Base-by-base conservation (phyloP, 441 rosid species). In the Arabidopsis lyrata region DNA sequence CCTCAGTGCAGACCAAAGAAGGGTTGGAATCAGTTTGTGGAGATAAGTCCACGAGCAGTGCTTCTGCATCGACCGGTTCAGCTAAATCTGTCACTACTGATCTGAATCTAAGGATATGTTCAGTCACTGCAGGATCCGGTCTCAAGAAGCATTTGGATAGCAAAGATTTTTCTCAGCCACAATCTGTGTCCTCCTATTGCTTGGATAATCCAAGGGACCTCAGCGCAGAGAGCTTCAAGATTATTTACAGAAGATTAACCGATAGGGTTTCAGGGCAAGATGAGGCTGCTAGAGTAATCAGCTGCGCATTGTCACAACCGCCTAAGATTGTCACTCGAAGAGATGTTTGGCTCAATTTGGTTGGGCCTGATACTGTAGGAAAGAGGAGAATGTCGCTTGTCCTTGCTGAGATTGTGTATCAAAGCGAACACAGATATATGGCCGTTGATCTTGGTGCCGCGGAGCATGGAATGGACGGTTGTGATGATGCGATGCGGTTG, bases 1-100 rank as follows among this genome's bases (percentile, higher is more conserved):
- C 75, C 83, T 81, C 90, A 83, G 88, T 85, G 90, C 98, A 92
- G 96, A 78, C 78, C 77, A 86, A 76, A 78, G 89, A 84, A 77
- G 83, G 70, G 66, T 79, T 70, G 32, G 85, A 76, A 52, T 74
- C 80, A 32, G 67, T 53, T 76, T 49, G 63, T 49, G 86, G 78
- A 63, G 61, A 53, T 60, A 73, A 72, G 62, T 84, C 82, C 22
- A 73, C 80, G 47, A 58, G 67, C 71, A 77, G 86, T 56, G 84
- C 79, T 68, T 90, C 89, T 63, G 83, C 80, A 63, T 88, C 90
- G 9, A 82, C 84, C 20, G 44, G 70, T 22, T 90, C 75, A 59
- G 87, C 86, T 68, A 84, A 87, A 66, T 91, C 97, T 34, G 82
- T 81, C 59, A 86, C 88, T 8, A 85, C 90, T 16, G 90, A 86